Base-by-base conservation (phyloP, 83 land plant species). In the Larix sibirica region DNA sequence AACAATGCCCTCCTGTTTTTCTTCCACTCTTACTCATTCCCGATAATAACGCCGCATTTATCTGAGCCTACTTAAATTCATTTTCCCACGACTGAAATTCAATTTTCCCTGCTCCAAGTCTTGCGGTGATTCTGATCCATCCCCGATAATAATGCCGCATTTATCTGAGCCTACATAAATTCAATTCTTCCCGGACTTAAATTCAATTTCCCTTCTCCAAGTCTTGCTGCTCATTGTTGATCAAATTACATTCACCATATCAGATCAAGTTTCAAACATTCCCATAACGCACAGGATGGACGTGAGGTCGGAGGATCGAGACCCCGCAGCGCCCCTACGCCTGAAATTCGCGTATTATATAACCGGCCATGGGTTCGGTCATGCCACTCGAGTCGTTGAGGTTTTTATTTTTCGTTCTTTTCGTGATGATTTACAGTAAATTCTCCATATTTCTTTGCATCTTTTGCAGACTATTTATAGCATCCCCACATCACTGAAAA, bases 301-400 rank as follows among this genome's bases (percentile, higher is more conserved):
- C 2, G 79, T 50, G 7, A 70, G 47, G 1, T 64, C 81, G 0
- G 80, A 59, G 31, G 83, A 82, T 4, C 59, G 42, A 26, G 47
- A 63, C 66, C 71, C 86, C 1, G 86, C 82, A 6, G 68, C 80
- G 21, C 5, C 84, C 20, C 76, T 80, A 70, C 85, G 42, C 54
- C 80, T 96, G 47, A 93, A 89, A 16, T 92, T 97, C 44, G 98
- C 98, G 38, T 97, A 97, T 65, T 97, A 97, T 83, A 95, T 97
- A 62, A 97, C 99, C 18, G 99, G 99, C 23, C 99, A 97, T 80
- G 99, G 99, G n/a, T 94, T 96, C 79, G 99, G 99, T 71, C 99
- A 97, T 63, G 99, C 99, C 62, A 97, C 99, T 66, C 96, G 99
- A 24, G 99, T 95, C 36, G 96, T 96, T 81, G 99, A 97, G 99